A percentile compares a stretch with the other conserved stretches of the same genome.
Evolutionary conservation across 345 rosid genomes (phyloP).

Genomic region (Passiflora organensis): DNA sequence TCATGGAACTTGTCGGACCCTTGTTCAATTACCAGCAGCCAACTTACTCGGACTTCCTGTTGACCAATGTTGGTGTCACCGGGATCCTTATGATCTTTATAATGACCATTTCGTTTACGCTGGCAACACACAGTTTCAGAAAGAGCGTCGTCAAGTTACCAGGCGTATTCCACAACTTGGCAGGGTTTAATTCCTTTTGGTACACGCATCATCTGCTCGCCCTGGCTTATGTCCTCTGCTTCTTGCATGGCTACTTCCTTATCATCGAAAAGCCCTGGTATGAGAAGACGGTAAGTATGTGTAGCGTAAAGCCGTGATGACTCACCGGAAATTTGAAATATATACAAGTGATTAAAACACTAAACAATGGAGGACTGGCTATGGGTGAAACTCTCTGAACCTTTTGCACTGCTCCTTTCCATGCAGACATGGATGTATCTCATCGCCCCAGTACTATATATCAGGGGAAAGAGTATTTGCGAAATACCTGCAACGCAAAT

Average conservation of each 20-base stretch:
- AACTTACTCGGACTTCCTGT: conserved; percentile 44
- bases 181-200: conserved; percentile 96
- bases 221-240: conserved; percentile 56
- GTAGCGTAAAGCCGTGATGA: too few relatives aligned
- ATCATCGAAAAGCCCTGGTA: conserved; percentile 62
- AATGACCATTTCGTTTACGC: conserved; percentile 63
- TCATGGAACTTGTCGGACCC: conserved; percentile 42
- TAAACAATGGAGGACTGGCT: too few relatives aligned
- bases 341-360: too few relatives aligned
- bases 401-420: background rate
- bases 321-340: too few relatives aligned
- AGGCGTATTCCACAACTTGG: conserved; percentile 52
- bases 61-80: conserved; percentile 46
- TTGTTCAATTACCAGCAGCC: conserved; percentile 54
- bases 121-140: conserved; percentile 65
- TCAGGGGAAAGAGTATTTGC: conserved; percentile 52
- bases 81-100: conserved; percentile 55
- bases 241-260: conserved; percentile 76
- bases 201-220: conserved; percentile 84
- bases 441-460: conserved; percentile 51
- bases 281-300: conserved; percentile 61
- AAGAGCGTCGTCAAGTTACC: conserved; percentile 65
- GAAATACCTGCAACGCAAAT: conserved; percentile 46
- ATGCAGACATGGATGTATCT: conserved; percentile 95
- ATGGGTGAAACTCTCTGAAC: too few relatives aligned